Percentiles rank a stretch among this genome's conserved stretches.
These are phyloP conservation scores for Saccharomyces hybrid DNA, from an alignment of 1,139 yeast genomes.

Conservation along the genomic window DNA sequence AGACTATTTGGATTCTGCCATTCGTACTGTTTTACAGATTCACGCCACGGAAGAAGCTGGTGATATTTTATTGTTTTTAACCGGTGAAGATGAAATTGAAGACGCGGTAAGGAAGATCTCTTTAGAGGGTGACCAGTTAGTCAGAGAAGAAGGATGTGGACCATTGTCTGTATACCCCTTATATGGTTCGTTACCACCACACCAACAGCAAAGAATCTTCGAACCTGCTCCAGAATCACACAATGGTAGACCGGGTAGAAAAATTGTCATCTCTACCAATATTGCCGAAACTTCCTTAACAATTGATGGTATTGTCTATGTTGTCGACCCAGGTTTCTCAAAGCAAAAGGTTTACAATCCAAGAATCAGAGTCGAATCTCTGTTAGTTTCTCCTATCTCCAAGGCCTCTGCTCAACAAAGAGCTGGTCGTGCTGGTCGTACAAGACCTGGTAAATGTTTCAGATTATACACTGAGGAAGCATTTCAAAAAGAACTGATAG, in stretches of 20 bases:
- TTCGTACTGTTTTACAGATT: constrained; percentile 87
- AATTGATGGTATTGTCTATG: constrained; percentile 94
- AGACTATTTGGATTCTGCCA: constrained; percentile 90
- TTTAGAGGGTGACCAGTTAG: constrained; percentile 78
- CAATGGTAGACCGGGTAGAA: constrained; percentile 83
- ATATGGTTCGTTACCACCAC: constrained; percentile 93
- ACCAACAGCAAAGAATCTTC: constrained; percentile 87
- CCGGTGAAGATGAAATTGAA: constrained; percentile 98
- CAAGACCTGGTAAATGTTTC: constrained; percentile 96
- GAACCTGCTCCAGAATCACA: constrained; percentile 67
- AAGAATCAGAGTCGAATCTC: constrained; percentile 87
- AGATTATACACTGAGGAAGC: constrained; percentile 95
- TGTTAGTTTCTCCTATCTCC: constrained; percentile 90
- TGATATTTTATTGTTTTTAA: constrained; percentile 77
- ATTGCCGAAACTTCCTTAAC: constrained; percentile 97
- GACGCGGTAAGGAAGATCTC: constrained; percentile 88
- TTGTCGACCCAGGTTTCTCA: constrained; percentile 94
- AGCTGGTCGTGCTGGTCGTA: constrained; percentile 99
- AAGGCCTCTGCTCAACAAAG: constrained; percentile 97
- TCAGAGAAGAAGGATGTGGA: constrained; percentile 84
- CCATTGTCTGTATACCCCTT: constrained; percentile 85
- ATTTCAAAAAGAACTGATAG: constrained; percentile 84
- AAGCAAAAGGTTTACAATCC: constrained; percentile 97
- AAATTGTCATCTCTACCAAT: constrained; percentile 87
- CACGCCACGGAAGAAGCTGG: constrained; percentile 96